A percentile compares a stretch with the other conserved stretches of the same genome.
These are phyloP conservation scores for Fusarium longipes DNA, from an alignment of 2,329 filamentous ascomycete species.

Conservation along the genomic window DNA sequence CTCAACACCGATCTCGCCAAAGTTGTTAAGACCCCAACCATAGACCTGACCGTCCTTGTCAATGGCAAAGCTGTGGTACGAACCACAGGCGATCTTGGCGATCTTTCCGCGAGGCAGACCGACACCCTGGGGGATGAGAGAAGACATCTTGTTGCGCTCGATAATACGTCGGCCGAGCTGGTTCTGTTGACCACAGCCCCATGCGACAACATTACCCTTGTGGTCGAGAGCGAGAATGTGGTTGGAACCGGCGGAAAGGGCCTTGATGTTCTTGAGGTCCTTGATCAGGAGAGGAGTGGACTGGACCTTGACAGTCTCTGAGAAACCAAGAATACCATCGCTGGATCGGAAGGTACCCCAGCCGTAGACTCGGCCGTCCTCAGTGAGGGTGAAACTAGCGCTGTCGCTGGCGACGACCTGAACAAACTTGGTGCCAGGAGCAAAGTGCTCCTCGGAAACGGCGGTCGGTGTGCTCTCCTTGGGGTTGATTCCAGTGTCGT, in stretches of 20 bases:
- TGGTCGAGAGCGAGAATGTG: slow-evolving; percentile 76
- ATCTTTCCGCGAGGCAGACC: slow-evolving; percentile 69
- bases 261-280: slow-evolving; percentile 72
- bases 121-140: slow-evolving; percentile 70
- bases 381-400: slow-evolving; percentile 79
- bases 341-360: slow-evolving; percentile 83
- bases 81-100: slow-evolving; percentile 67
- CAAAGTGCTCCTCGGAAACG: slow-evolving; percentile 69
- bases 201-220: slow-evolving; percentile 73
- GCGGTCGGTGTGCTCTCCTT: slow-evolving; percentile 74
- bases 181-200: slow-evolving; percentile 78
- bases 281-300: slow-evolving; percentile 65
- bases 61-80: slow-evolving; percentile 86
- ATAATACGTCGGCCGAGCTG: slow-evolving; percentile 70
- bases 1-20: slow-evolving; percentile 78
- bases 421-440: slow-evolving; percentile 68
- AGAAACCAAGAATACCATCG: slow-evolving; percentile 74
- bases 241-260: slow-evolving; percentile 75
- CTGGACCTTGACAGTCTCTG: slow-evolving; percentile 63
- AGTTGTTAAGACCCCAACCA: slow-evolving; percentile 89
- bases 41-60: slow-evolving; percentile 77
- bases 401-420: slow-evolving; percentile 80
- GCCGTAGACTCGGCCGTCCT: slow-evolving; percentile 80
- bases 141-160: slow-evolving; percentile 70
- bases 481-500: slow-evolving; percentile 76